Evolutionary conservation across 2,329 filamentous ascomycete genomes (phyloP), one percentile per base, ranked within the genome.

Genomic region (Aaosphaeria arxii): DNA sequence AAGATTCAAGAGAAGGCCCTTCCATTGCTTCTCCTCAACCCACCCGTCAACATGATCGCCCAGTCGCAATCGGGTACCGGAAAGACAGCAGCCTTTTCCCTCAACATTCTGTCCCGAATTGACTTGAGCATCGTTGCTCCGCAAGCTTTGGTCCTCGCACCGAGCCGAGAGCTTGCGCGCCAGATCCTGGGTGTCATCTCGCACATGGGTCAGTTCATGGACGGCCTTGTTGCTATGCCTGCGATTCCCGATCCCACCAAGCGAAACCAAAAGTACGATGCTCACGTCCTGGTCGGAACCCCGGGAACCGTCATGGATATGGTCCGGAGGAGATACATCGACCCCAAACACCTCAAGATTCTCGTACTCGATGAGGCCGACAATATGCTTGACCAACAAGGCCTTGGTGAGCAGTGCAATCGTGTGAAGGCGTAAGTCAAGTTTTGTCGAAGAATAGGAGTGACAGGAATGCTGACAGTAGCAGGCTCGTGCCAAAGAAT

Each of bases 21-120:
- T 13, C 94, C 94, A 30, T 80, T 99, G 47, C 87, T 99, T 64
- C 82, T 99, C 54, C 77, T 82, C 60, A 79, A 96, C 65, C 92
- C 94, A n/a, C 87, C 92, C 1, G 80, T 81, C 56, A 97, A 97
- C 73, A 88, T 99, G 81, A 92, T 99, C 65, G 94, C 91, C 4
- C 94, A 99, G 74, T 99, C 94, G n/a, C 94, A 99, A 72, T 99
- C 94, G 2, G 94, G 94, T 60, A 99, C 94, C 17, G 94, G 94
- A 65, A 99, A 99, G 78, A 99, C 94, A 0, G 94, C 91, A 17
- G 94, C 94, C 24, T 99, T 99, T 70, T 89, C 94, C 41, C 86
- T 96, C 53, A 95, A 95, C 52, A 88, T 95, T 51, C 81, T 99
- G 38, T 88, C 88, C 49, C 89, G 94, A 54, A 74, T 97, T 65